Percentiles rank a stretch among this genome's conserved stretches.
phyloP scores from a whole-genome alignment of 495 filamentous ascomycete species.

The Poronia punctata region DNA sequence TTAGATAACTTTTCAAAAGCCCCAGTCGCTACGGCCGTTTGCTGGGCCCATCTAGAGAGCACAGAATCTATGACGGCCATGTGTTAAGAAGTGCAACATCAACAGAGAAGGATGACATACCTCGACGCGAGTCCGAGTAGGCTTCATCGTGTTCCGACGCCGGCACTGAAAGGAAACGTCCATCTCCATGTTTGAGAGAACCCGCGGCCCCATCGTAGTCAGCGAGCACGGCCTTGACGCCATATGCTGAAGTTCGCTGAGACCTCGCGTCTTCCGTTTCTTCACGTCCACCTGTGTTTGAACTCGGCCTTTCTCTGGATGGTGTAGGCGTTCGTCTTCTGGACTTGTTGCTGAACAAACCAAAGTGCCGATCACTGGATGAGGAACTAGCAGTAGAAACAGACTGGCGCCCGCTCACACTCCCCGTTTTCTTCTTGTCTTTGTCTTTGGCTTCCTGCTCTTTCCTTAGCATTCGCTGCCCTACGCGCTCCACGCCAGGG shows the following conservation, averaged over 20 bases:
- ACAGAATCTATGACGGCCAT: slow-evolving; percentile 28
- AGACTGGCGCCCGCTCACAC: slow-evolving; percentile 21
- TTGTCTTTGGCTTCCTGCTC: slow-evolving; percentile 26
- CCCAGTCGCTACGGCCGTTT: slow-evolving; percentile 27
- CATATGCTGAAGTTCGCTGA: slow-evolving; percentile 13
- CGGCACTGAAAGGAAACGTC: slow-evolving; percentile 15
- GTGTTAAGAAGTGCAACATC: slow-evolving; percentile 7
- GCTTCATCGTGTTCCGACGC: slow-evolving; percentile 12
- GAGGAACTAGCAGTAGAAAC: slow-evolving; percentile 28
- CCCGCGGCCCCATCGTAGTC: slow-evolving; percentile 12
- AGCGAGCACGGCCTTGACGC: slow-evolving; percentile 16
- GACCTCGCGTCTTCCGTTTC: background rate
- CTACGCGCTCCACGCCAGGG: slow-evolving; percentile 37
- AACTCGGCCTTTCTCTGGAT: slow-evolving; percentile 9
- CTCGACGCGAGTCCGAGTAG: slow-evolving; percentile 19
- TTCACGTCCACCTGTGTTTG: background rate
- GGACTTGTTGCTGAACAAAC: slow-evolving; percentile 25
- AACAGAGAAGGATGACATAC: slow-evolving; percentile 7
- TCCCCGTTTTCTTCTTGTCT: slow-evolving; percentile 24
- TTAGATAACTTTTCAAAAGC: slow-evolving; percentile 17
- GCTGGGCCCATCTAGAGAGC: slow-evolving; percentile 33
- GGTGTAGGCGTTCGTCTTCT: slow-evolving; percentile 18
- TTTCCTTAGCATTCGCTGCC: slow-evolving; percentile 34
- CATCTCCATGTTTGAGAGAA: slow-evolving; percentile 12
- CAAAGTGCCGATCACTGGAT: slow-evolving; percentile 25